Base-by-base conservation (phyloP, 139 green algal species). In the Micromonas commoda region DNA sequence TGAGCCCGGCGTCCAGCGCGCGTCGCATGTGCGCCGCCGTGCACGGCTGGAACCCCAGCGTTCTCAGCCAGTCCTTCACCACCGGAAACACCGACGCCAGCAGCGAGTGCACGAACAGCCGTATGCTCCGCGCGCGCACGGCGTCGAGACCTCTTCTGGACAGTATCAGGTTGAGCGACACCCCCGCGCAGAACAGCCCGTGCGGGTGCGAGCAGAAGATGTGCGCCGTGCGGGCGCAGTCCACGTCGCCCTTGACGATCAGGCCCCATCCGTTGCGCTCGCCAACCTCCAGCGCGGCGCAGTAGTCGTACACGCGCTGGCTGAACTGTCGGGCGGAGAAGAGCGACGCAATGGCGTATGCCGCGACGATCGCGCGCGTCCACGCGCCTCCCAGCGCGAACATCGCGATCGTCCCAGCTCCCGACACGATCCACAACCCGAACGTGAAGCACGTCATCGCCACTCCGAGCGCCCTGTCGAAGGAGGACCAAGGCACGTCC, bases 401-500 rank as follows among this genome's bases (percentile, higher is more conserved):
- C 4, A 76, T 5, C 3, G 32, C 69, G 23, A 70, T 6, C 6
- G 3, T 66, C 23, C 24, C 9, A 4, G 64, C n/a, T 13, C 32
- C 32, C 4, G 69, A 31, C 3, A 76, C 32, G 28, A 71, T 13
- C 69, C 69, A 76, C 3, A 54, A 34, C 24, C n/a, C 32, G 51
- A 35, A 64, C 37, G 39, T 76, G 32, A 63, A 5, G 51, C 34
- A 33, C 51, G 32, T 31, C 5, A 29, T 2, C 31, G 21, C 29
- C 23, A 63, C 69, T n/a, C 69, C 34, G 23, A 39, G 69, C 21
- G 64, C 24, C n/a, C 69, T 33, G 5, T 64, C 64, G 3, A 4
- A 20, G 24, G 69, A 76, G 69, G 24, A 51, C 69, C 69, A 76
- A 3, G 69, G 69, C 4, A 76, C 39, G 69, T 76, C 69, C 3